phyloP scores from a whole-genome alignment of 768 basidiomycete species.

The Mycena belliarum region DNA sequence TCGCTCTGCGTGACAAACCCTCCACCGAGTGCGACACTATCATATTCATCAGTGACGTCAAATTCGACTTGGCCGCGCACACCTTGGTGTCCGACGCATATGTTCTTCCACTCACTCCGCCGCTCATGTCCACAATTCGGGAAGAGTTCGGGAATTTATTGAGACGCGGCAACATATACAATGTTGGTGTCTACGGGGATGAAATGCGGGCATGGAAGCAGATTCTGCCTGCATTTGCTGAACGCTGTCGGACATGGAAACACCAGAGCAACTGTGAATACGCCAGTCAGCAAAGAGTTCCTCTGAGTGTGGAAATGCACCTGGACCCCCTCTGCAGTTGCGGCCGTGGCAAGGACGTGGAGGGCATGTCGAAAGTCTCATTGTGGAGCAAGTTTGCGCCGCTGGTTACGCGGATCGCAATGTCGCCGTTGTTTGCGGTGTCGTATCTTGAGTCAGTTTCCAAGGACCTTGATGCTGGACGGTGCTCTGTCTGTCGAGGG shows the following conservation, averaged over 20 bases:
- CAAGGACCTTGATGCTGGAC: constrained; percentile 7
- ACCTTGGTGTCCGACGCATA: constrained; percentile 28
- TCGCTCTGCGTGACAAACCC: constrained; percentile 21
- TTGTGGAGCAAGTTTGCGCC: constrained; percentile 28
- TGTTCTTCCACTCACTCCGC: constrained; percentile 18
- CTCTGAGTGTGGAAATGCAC: constrained; percentile 26
- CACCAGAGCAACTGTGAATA: constrained; percentile 32
- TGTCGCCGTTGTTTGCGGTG: constrained; percentile 46
- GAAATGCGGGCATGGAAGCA: constrained; percentile 32
- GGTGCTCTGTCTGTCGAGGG: constrained; percentile 33
- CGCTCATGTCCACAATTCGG: constrained; percentile 22
- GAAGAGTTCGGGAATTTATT: constrained; percentile 15
- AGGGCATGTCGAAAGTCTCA: constrained; percentile 18
- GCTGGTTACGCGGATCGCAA: constrained; percentile 30
- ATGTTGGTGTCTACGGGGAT: constrained; percentile 11
- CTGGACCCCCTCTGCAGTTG: constrained; percentile 31
- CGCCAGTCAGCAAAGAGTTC: constrained; percentile 11
- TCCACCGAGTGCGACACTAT: constrained; percentile 25
- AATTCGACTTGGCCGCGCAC: constrained; percentile 26
- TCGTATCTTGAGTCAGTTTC: constrained; percentile 46
- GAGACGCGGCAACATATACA: constrained; percentile 28
- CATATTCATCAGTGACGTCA: constrained; percentile 27
- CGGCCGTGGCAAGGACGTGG: constrained; percentile 29
- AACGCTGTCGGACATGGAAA: constrained; percentile 30
- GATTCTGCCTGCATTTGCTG: constrained; percentile 31